These are phyloP conservation scores for Leucoagaricus sp. DNA, from an alignment of 1,284 basidiomycete genomes.

Conservation along the genomic window DNA sequence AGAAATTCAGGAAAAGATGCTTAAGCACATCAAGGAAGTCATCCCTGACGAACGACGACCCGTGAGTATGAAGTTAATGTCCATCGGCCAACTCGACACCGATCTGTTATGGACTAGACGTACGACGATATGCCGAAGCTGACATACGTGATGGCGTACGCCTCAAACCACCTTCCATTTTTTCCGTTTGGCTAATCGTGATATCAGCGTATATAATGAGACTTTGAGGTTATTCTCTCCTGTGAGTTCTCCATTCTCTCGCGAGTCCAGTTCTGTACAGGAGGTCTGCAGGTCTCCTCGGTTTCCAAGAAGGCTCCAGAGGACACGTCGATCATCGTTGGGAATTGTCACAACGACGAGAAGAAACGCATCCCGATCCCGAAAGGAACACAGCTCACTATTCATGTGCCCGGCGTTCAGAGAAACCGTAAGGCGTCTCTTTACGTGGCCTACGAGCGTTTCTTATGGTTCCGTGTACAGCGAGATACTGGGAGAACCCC, in stretches of 20 bases:
- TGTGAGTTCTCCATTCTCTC: constrained; percentile 35
- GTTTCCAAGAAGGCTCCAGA: constrained; percentile 12
- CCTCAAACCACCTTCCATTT: neutral
- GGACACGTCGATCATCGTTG: constrained; percentile 11
- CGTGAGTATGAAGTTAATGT: constrained; percentile 30
- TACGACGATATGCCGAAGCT: constrained; percentile 55
- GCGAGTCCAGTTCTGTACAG: constrained; percentile 34
- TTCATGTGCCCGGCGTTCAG: constrained; percentile 49
- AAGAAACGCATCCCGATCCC: constrained; percentile 40
- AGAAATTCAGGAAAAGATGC: constrained; percentile 62
- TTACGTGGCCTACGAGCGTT: neutral
- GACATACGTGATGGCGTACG: constrained; percentile 47
- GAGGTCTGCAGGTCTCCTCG: constrained; percentile 16
- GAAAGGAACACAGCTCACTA: constrained; percentile 39
- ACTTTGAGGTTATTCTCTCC: constrained; percentile 61
- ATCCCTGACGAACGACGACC: constrained; percentile 43
- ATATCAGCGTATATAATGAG: constrained; percentile 54
- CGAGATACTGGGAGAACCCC: constrained; percentile 55
- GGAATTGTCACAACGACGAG: constrained; percentile 12
- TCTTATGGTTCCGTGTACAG: constrained; percentile 27
- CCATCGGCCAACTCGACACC: neutral
- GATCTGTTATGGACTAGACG: constrained; percentile 30
- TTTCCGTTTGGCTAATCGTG: neutral
- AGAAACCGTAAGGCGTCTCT: constrained; percentile 38
- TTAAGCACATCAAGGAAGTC: constrained; percentile 49